Evolutionary conservation across 2,329 filamentous ascomycete species (phyloP).

Genomic region (Bipolaris zeicola): DNA sequence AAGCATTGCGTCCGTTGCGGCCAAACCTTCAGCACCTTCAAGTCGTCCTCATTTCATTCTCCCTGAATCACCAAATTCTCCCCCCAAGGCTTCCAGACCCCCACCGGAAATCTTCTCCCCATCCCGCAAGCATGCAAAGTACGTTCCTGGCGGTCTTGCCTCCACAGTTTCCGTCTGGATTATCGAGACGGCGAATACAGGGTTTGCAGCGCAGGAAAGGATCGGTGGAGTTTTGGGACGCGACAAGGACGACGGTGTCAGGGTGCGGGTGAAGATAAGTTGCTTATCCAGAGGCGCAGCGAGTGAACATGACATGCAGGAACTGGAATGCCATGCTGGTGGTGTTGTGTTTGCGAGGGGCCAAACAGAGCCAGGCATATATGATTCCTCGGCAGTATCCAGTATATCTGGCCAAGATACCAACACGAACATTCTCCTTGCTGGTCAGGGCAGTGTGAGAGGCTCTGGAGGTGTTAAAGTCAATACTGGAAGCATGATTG

Average conservation of each 20-base stretch:
- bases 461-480: slow-evolving; percentile 25
- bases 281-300: background rate
- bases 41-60: slow-evolving; percentile 49
- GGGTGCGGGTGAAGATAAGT: slow-evolving; percentile 19
- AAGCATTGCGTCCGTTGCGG: slow-evolving; percentile 2
- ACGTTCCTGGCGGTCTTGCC: slow-evolving; percentile 56
- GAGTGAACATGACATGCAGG: background rate
- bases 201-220: slow-evolving; percentile 23
- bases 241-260: slow-evolving; percentile 35
- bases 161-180: slow-evolving; percentile 58
- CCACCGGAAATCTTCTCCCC: slow-evolving; percentile 62
- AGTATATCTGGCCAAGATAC: background rate
- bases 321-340: slow-evolving; percentile 29
- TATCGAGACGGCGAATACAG: slow-evolving; percentile 48
- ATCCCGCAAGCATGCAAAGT: slow-evolving; percentile 57
- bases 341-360: slow-evolving; percentile 32
- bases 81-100: slow-evolving; percentile 39
- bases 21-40: slow-evolving; percentile 9
- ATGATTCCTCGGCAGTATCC: slow-evolving; percentile 18
- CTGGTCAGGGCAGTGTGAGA: slow-evolving; percentile 34
- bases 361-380: slow-evolving; percentile 18
- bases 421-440: slow-evolving; percentile 32
- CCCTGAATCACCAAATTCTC: slow-evolving; percentile 39
- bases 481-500: slow-evolving; percentile 38
- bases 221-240: slow-evolving; percentile 19